Conservation (phyloP, 2,329 filamentous ascomycete species). For the Penicillium sp. region DNA sequence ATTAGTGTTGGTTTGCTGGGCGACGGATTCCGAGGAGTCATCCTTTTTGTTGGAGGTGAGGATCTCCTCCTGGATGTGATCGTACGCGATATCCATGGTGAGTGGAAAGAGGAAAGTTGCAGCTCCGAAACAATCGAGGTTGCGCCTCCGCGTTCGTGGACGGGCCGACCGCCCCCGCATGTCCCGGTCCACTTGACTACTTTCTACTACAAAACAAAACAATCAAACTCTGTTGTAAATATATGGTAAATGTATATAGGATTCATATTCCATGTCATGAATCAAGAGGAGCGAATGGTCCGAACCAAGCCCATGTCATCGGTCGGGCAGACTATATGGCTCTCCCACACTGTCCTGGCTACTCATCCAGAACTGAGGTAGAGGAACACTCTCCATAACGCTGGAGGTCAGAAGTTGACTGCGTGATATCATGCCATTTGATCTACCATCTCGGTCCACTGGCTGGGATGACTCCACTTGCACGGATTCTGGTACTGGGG, state of each 20-base stretch:
- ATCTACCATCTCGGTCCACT: constrained; percentile 22
- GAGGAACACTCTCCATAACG: constrained; percentile 41
- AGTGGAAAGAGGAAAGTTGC: constrained; percentile 7
- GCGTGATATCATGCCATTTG: constrained; percentile 25
- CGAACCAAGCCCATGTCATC: constrained; percentile 3
- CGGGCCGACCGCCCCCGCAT: constrained; percentile 29
- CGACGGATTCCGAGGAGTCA: constrained; percentile 37
- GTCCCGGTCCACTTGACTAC: constrained; percentile 2
- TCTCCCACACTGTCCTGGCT: constrained; percentile 38
- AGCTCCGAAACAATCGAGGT: constrained; percentile 15
- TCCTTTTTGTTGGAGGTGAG: constrained; percentile 52
- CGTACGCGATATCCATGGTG: constrained; percentile 90
- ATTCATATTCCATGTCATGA: constrained; percentile 8
- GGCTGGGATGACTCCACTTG: constrained; percentile 41
- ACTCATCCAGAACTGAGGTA: constrained; percentile 36
- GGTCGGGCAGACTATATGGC: constrained; percentile 31
- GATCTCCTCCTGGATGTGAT: constrained; percentile 85
- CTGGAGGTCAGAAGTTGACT: constrained; percentile 40
- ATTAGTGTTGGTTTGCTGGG: constrained; percentile 41
- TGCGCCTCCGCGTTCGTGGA: constrained; percentile 28
- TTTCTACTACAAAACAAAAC: constrained; percentile 3
- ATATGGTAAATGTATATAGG: neutral
- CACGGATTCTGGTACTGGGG: constrained; percentile 25
- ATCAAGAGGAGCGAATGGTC: constrained; percentile 6
- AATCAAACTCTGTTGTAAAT: neutral